A percentile compares a stretch with the other conserved stretches of the same genome.
Evolutionary conservation across 2,329 filamentous ascomycete species (phyloP).

Genomic region (Colletotrichum sp.): DNA sequence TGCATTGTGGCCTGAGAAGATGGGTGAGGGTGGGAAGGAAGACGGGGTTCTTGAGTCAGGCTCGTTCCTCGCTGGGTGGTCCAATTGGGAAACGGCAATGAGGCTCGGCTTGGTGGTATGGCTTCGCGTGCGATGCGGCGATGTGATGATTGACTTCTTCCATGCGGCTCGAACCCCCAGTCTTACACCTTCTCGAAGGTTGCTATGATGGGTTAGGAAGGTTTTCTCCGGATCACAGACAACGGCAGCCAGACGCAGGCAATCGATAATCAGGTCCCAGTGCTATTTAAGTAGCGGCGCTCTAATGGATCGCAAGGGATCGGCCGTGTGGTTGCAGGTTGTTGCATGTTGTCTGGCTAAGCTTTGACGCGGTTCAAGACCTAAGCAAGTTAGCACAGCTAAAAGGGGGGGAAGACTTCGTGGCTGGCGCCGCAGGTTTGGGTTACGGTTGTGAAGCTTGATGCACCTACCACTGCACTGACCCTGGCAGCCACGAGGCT

Average conservation of each 20-base stretch:
- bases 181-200: not conserved
- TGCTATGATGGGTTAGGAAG: not conserved
- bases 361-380: not conserved
- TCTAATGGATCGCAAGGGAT: not conserved
- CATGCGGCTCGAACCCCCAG: not conserved
- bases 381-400: not conserved
- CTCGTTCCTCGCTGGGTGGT: not conserved
- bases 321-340: not conserved
- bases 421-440: not conserved
- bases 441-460: not conserved
- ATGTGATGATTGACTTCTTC: not conserved
- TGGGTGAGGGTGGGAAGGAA: not conserved
- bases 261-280: not conserved
- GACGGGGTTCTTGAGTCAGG: not conserved
- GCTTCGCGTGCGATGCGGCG: not conserved
- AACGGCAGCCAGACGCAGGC: not conserved
- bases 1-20: not conserved
- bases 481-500: not conserved
- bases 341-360: not conserved
- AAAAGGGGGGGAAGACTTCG: not conserved
- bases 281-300: not conserved
- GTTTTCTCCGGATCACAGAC: not conserved
- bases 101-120: not conserved
- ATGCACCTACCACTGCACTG: not conserved
- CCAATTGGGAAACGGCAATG: not conserved